A percentile compares a stretch with the other conserved stretches of the same genome.
These are phyloP conservation scores for Plasmodium billcollinsi DNA, from an alignment of 169 alveolate species.

Conservation along the genomic window DNA sequence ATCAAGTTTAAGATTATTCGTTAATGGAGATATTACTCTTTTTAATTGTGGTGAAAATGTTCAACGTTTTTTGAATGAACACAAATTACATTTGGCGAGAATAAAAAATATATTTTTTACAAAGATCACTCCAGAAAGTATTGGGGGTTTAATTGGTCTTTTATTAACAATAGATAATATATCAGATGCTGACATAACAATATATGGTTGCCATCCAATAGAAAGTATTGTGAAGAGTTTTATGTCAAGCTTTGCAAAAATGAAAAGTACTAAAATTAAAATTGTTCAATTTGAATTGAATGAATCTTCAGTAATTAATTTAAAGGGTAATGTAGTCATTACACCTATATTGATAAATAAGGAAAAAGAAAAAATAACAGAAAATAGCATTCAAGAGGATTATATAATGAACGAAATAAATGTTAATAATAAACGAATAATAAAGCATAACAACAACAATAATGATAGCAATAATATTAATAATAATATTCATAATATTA, in stretches of 20 bases:
- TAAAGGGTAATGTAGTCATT: constrained; percentile 56
- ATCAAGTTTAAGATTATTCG: constrained; percentile 86
- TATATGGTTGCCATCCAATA: constrained; percentile 87
- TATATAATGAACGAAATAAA: not conserved
- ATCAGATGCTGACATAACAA: constrained; percentile 76
- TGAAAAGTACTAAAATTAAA: constrained; percentile 68
- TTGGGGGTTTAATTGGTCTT: constrained; percentile 89
- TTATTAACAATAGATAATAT: constrained; percentile 87
- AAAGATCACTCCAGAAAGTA: constrained; percentile 79
- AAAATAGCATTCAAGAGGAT: not conserved
- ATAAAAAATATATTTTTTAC: constrained; percentile 83
- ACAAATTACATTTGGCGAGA: constrained; percentile 83
- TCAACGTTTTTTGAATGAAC: constrained; percentile 88
- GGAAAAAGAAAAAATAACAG: not conserved
- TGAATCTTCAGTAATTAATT: constrained; percentile 22
- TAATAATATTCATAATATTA: not conserved
- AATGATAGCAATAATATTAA: not conserved
- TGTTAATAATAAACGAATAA: not conserved
- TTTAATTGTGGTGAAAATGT: constrained; percentile 90
- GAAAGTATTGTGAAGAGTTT: constrained; percentile 70
- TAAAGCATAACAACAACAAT: not conserved
- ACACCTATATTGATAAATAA: constrained; percentile 43
- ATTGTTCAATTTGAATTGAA: constrained; percentile 40
- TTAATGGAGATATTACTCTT: constrained; percentile 82
- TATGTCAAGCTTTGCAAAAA: constrained; percentile 72